Evolutionary conservation across 192 early-diverging fungal genomes (phyloP).

Genomic region (Coemansia sp.): DNA sequence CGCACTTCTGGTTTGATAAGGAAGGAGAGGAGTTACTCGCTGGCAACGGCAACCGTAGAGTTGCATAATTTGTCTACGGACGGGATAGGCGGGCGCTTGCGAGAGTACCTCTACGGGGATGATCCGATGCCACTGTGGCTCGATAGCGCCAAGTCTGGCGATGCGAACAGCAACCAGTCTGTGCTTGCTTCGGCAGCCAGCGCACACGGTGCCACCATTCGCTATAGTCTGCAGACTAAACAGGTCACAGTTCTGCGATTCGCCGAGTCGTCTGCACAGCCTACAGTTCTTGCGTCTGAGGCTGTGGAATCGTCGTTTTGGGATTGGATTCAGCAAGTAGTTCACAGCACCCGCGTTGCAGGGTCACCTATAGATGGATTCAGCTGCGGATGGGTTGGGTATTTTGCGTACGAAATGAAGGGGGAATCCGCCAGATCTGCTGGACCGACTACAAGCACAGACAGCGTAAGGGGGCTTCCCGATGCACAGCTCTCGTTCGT

Average conservation of each 20-base stretch:
- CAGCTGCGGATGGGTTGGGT: constrained; percentile 83
- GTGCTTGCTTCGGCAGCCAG: constrained; percentile 31
- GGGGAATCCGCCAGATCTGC: constrained; percentile 50
- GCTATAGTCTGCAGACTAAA: constrained; percentile 14
- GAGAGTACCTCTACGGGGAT: constrained; percentile 19
- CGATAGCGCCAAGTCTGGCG: constrained; percentile 56
- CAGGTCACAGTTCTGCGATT: constrained; percentile 9
- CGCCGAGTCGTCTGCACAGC: background rate
- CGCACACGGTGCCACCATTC: constrained; percentile 30
- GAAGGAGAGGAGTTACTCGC: background rate
- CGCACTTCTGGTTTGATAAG: background rate
- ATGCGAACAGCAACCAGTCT: constrained; percentile 13
- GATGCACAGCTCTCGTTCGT: constrained; percentile 78
- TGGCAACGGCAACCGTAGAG: background rate
- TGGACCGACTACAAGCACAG: background rate
- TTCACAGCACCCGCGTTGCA: constrained; percentile 19
- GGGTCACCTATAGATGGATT: constrained; percentile 58
- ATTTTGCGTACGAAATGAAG: constrained; percentile 95
- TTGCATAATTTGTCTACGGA: background rate
- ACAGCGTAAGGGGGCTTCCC: constrained; percentile 45
- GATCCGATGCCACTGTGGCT: constrained; percentile 61
- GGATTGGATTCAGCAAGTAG: constrained; percentile 61
- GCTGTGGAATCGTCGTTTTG: constrained; percentile 54
- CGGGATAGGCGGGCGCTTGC: constrained; percentile 8
- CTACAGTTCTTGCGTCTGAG: background rate